phyloP scores from a whole-genome alignment of 495 filamentous ascomycete genomes.

The Pyrenula aspistea region DNA sequence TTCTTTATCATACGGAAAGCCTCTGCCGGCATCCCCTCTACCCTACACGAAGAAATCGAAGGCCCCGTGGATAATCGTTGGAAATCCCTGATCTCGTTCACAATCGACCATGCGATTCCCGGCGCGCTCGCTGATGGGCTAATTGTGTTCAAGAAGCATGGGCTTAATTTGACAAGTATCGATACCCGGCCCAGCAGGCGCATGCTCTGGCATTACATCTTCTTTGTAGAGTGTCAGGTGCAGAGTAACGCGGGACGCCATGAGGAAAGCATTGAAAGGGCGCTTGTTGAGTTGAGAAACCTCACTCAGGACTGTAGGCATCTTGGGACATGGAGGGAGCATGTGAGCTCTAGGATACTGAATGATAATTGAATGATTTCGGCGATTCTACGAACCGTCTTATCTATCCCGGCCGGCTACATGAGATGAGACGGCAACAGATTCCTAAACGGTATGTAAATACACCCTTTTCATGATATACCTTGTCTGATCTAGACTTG shows the following conservation, averaged over 20 bases:
- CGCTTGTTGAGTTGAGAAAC: conserved; percentile 15
- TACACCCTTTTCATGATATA: too few relatives aligned
- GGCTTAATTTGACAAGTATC: conserved; percentile 82
- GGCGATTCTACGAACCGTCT: too few relatives aligned
- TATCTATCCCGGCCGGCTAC: too few relatives aligned
- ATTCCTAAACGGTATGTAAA: too few relatives aligned
- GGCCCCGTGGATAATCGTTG: conserved; percentile 2
- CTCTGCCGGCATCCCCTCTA: not conserved
- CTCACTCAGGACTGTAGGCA: conserved; percentile 26
- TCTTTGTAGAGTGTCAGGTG: conserved; percentile 83
- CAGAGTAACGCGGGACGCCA: conserved; percentile 13
- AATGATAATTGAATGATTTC: too few relatives aligned
- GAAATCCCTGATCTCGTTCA: conserved; percentile 76
- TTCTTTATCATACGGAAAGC: conserved; percentile 65
- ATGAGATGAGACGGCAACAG: too few relatives aligned
- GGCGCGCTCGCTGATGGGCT: conserved; percentile 76
- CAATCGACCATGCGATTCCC: conserved; percentile 59
- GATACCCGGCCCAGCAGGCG: conserved; percentile 69
- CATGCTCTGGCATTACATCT: conserved; percentile 79
- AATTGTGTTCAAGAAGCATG: conserved; percentile 56
- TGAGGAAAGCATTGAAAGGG: conserved; percentile 13
- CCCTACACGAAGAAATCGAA: not conserved
- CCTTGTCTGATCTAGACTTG: too few relatives aligned
- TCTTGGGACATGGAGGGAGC: conserved; percentile 32
- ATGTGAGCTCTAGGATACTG: too few relatives aligned